These are phyloP conservation scores for Ramichloridium luteum DNA, from an alignment of 2,329 filamentous ascomycete genomes.

Conservation along the genomic window DNA sequence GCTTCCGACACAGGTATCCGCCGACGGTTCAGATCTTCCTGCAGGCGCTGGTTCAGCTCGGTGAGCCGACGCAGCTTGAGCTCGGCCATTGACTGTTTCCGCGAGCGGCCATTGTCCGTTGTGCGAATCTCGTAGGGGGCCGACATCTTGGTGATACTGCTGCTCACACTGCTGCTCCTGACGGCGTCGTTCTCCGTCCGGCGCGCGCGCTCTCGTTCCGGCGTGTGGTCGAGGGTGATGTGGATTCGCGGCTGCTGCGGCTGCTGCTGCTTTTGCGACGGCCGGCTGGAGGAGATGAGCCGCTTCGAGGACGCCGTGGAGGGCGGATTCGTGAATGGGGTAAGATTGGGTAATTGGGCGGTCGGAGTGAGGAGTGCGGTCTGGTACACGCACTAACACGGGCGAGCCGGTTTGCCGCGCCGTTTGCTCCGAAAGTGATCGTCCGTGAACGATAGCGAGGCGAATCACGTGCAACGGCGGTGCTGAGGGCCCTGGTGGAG, in stretches of 20 bases:
- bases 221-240: constrained; percentile 1
- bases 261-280: too few relatives aligned
- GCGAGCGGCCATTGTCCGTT: constrained; percentile 62
- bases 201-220: not conserved
- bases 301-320: not conserved
- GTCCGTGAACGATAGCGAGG: too few relatives aligned
- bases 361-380: too few relatives aligned
- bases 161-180: not conserved
- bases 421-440: too few relatives aligned
- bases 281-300: too few relatives aligned
- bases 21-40: constrained; percentile 90
- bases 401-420: too few relatives aligned
- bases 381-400: too few relatives aligned
- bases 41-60: constrained; percentile 89
- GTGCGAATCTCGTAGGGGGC: constrained; percentile 54
- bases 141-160: constrained; percentile 38
- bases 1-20: constrained; percentile 93
- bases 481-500: too few relatives aligned
- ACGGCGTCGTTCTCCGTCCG: not conserved
- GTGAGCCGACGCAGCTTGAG: constrained; percentile 92
- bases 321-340: not conserved
- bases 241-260: constrained; percentile 1
- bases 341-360: too few relatives aligned
- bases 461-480: too few relatives aligned
- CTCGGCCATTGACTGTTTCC: constrained; percentile 98